Percentiles rank a stretch among this genome's conserved stretches.
These are phyloP conservation scores for Yarrowia porcina DNA, from an alignment of 805 yeast genomes.

Conservation along the genomic window DNA sequence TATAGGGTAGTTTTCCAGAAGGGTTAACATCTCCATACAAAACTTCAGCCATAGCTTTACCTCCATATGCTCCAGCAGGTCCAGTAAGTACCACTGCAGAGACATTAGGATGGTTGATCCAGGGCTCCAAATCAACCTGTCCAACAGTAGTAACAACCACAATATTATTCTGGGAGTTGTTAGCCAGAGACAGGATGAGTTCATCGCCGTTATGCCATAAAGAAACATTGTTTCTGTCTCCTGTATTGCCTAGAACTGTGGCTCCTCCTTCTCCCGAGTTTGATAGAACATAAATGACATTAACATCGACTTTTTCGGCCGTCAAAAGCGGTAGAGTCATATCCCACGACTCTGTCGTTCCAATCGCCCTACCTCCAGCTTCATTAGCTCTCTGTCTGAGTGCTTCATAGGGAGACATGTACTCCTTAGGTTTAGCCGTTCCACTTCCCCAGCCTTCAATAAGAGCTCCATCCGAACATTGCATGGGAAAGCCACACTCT, in stretches of 20 bases:
- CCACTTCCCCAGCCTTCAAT: conserved; percentile 68
- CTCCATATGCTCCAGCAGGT: conserved; percentile 56
- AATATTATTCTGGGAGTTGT: conserved; percentile 51
- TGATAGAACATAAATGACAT: conserved; percentile 54
- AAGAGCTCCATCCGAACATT: conserved; percentile 51
- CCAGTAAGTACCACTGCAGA: conserved; percentile 55
- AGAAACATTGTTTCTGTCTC: conserved; percentile 53
- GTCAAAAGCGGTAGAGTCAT: neutral
- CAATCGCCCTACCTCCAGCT: neutral
- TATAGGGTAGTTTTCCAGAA: conserved; percentile 61
- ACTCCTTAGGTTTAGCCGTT: conserved; percentile 52
- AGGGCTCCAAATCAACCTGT: conserved; percentile 54
- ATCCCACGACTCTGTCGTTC: neutral
- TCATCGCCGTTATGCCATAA: conserved; percentile 59
- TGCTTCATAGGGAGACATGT: conserved; percentile 57
- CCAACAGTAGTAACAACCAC: conserved; percentile 60
- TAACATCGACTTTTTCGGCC: conserved; percentile 42
- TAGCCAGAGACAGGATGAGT: conserved; percentile 49
- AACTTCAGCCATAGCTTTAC: conserved; percentile 56
- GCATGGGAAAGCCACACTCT: conserved; percentile 51
- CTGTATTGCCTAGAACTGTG: conserved; percentile 47
- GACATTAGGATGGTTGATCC: conserved; percentile 55
- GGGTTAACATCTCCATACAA: conserved; percentile 61
- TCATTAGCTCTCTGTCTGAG: conserved; percentile 45
- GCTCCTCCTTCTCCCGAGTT: conserved; percentile 53